Evolutionary conservation across 352 stramenopile species (phyloP), one percentile per base, ranked within the genome.

Genomic region (Phytophthora syringae): DNA sequence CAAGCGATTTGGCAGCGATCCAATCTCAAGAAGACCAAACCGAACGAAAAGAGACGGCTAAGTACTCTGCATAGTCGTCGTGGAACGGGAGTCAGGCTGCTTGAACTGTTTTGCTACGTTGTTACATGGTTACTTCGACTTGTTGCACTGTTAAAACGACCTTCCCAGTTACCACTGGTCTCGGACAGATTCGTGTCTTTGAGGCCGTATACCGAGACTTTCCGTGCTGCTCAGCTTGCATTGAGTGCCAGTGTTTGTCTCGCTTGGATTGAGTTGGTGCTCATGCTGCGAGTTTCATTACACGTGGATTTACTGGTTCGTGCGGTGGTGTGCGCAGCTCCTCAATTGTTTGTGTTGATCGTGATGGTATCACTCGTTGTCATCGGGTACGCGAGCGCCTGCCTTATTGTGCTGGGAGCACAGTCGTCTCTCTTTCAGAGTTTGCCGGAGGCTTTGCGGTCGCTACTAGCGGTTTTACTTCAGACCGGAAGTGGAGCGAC

Each of bases 381-480:
- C 7, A 76, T 82, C 47, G 75, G 77, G 9, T 88, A 84, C 25
- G 77, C 75, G 13, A 83, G 70, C 7, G 74, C 77, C 12, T 79
- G 76, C n/a, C 53, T 82, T 16, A 51, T 88, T 13, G 67, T 77
- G 3, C 48, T 78, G 7, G 79, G 79, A 2, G 54, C 67, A 1
- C 53, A 79, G 32, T 76, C 76, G 0, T 34, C 52, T 1, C 54
- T 51, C 1, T 86, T 80, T 39, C 62, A 76, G 30, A 85, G 69
- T n/a, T 57, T 85, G 25, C 48, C 67, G 20, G 55, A 61, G 10
- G 64, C 73, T 0, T 58, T 77, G n/a, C 64, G 57, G 7, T 74
- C 80, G 15, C 63, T 89, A 2, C 18, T 85, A n/a, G 53, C 55
- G 7, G 49, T 84, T 25, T 56, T 82, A n/a, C 55, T 85, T 40